Evolutionary conservation across 2,329 filamentous ascomycete genomes (phyloP).

Genomic region (Fusarium sp.): DNA sequence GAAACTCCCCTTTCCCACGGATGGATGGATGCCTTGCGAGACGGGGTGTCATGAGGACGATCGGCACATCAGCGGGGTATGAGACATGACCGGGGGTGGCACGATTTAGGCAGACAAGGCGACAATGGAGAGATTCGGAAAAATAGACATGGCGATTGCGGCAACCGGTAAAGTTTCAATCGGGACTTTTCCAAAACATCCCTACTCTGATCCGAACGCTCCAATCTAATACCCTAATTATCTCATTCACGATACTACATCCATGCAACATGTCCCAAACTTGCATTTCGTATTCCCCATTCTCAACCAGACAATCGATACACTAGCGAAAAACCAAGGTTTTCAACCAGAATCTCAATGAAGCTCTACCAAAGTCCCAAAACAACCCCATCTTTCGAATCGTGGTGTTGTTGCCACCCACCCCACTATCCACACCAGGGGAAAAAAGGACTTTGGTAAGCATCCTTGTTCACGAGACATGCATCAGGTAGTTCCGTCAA

Average conservation of each 20-base stretch:
- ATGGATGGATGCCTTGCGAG: slow-evolving; percentile 35
- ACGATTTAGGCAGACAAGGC: slow-evolving; percentile 28
- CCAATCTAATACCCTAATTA: too few relatives aligned
- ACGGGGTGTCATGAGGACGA: slow-evolving; percentile 33
- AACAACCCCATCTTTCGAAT: slow-evolving; percentile 29
- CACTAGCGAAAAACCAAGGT: too few relatives aligned
- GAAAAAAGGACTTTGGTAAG: slow-evolving; percentile 34
- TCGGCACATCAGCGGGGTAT: slow-evolving; percentile 23
- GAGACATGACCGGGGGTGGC: neutral
- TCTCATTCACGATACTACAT: too few relatives aligned
- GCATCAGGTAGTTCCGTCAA: slow-evolving; percentile 8
- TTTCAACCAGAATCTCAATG: neutral
- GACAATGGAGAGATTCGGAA: neutral
- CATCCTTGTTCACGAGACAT: slow-evolving; percentile 21
- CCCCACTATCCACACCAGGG: slow-evolving; percentile 9
- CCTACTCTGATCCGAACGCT: too few relatives aligned
- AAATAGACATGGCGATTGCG: slow-evolving; percentile 3
- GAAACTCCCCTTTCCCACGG: slow-evolving; percentile 14
- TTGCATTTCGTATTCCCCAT: neutral
- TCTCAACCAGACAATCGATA: neutral
- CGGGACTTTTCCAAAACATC: neutral
- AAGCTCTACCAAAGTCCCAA: slow-evolving; percentile 43
- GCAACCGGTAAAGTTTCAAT: neutral
- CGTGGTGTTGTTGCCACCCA: slow-evolving; percentile 29
- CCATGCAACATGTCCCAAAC: slow-evolving; percentile 2